Evolutionary conservation across 1,284 basidiomycete species (phyloP).

Genomic region (Ceraceosorus guamensis): DNA sequence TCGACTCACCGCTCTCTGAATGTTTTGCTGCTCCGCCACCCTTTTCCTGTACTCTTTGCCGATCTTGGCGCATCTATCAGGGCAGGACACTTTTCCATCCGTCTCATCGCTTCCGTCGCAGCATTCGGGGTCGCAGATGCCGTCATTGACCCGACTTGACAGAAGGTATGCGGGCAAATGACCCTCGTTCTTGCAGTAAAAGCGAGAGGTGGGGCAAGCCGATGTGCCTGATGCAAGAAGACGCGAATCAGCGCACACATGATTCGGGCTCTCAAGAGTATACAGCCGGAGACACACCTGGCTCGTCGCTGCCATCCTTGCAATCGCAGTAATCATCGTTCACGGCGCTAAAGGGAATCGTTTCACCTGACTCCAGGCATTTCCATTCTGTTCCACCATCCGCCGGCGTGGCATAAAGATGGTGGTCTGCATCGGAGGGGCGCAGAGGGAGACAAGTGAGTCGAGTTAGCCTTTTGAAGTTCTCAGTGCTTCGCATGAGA

Average conservation of each 20-base stretch:
- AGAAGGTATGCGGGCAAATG: conserved; percentile 74
- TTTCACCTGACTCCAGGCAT: conserved; percentile 30
- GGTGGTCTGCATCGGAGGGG: conserved; percentile 1
- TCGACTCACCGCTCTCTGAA: conserved; percentile 59
- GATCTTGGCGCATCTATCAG: conserved; percentile 68
- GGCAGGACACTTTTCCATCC: conserved; percentile 56
- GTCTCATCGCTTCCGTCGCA: conserved; percentile 96
- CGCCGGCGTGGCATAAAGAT: conserved; percentile 6
- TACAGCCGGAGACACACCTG: conserved; percentile 53
- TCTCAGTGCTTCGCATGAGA: too few species aligned
- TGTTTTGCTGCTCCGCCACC: conserved; percentile 64
- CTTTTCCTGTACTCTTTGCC: conserved; percentile 65
- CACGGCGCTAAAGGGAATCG: conserved; percentile 62
- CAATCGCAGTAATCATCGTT: conserved; percentile 97
- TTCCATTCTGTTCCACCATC: conserved; percentile 20
- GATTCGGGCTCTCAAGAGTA: not conserved
- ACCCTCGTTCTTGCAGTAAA: conserved; percentile 82
- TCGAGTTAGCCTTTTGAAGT: too few species aligned
- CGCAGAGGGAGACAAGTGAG: too few species aligned
- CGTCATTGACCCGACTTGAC: conserved; percentile 82
- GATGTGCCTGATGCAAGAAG: conserved; percentile 61
- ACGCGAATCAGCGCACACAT: conserved; percentile 1
- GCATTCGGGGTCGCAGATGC: conserved; percentile 86
- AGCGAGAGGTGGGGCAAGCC: conserved; percentile 66
- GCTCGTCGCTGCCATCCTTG: conserved; percentile 84